Base-by-base conservation (phyloP, 495 filamentous ascomycete species). In the Bacidia gigantensis region DNA sequence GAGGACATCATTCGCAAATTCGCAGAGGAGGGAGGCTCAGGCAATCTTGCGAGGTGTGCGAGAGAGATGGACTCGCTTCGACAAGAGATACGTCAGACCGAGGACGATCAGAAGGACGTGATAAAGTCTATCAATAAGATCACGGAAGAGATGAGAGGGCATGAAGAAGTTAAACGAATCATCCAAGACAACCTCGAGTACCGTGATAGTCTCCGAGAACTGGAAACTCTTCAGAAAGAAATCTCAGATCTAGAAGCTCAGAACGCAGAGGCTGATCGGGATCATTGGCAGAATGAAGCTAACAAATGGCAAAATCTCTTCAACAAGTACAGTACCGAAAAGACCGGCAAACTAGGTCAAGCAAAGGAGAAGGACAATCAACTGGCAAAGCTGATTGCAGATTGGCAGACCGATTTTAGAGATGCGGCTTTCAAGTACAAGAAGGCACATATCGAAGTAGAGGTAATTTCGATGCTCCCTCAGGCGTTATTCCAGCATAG, bases 171-270 rank as follows among this genome's bases (percentile, higher is more conserved):
- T 17, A 85, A 85, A 66, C 80, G 83, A 39, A 84, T 80, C 55
- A 93, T 97, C 59, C 72, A 72, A 14, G 89, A 97, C 60, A 97
- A 97, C 58, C 68, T 96, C 35, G 78, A 76, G 21, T 95, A 87
- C 61, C 86, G 92, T 45, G 80, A 81, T 58, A 80, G 80, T 43
- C 72, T 77, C 48, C 72, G 81, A 40, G 75, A 81, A 46, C 71
- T 94, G 26, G 69, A 88, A 18, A 69, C 64, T 14, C 75, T 95
- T 2, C 62, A 75, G 50, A 62, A 58, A 18, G 86, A 94, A 57
- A 88, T 98, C 55, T 67, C 71, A 23, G 77, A 89, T 56, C 75
- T 97, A 5, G 80, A 88, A 59, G 75, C 75, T 18, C 81, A 89
- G 52, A 87, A 92, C 59, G 88, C 87, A 1, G 81, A 85, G 40